Evolutionary conservation across 108 stramenopile species (phyloP), one percentile per base, ranked within the genome.

Genomic region (Nitzschia inconspicua): DNA sequence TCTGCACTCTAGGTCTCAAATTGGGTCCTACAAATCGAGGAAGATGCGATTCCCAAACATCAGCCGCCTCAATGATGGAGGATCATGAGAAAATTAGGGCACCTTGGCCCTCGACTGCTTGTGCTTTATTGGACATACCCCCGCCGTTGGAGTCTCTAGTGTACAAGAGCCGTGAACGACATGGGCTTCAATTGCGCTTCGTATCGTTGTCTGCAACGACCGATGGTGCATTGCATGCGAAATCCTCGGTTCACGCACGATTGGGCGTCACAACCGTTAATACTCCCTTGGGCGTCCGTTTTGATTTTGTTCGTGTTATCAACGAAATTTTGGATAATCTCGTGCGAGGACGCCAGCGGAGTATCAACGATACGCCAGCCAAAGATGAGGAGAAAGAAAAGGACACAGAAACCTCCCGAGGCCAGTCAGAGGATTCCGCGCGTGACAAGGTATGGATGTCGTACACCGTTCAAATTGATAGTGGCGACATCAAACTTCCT

Each of bases 91-190:
- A 44, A 46, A 29, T 31, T 22, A 34, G 28, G 29, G 25, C 67
- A 65, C 44, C 59, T 39, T 73, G 82, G 65, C 88, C 88, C 42
- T 75, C 67, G n/a, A 84, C 88, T 16, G 85, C 88, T 47, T 69
- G 75, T 22, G 58, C 49, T 10, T 44, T 90, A 10, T 65, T 90
- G 7, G 75, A 84, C 35, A 48, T 86, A 19, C 75, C 83, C 20
- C 68, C 75, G 2, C 74, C 80, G n/a, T 41, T 47, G 46, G 81
- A 73, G 57, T 66, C 59, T 24, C 34, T 65, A 28, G 40, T n/a
- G 13, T 78, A 54, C 54, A 51, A 49, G 54, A 18, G 35, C 11
- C 52, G 65, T 34, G 54, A 75, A 56, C 52, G 55, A 25, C 72
- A 72, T 59, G 74, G 36, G 7, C 3, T 75, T 36, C 82, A 77